Evolutionary conservation across 2,329 filamentous ascomycete genomes (phyloP).

Genomic region (Lasiodiplodia sp.): DNA sequence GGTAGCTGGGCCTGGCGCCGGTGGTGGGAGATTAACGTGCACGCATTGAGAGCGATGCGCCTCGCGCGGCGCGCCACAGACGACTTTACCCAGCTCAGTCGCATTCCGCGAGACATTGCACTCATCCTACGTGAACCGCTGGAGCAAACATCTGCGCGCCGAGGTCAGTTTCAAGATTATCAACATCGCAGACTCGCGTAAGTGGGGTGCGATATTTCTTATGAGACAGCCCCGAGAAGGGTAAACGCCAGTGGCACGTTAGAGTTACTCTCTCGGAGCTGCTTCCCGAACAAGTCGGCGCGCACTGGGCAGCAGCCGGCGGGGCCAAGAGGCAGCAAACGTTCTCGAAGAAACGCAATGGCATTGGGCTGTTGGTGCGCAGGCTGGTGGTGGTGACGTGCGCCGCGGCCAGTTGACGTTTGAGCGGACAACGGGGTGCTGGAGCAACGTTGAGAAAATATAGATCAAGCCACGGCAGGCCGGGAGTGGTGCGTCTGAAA

Average conservation of each 20-base stretch:
- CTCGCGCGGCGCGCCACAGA: slow-evolving; percentile 14
- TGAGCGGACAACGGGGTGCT: slow-evolving; percentile 8
- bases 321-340: not conserved
- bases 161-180: not conserved
- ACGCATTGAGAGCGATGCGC: slow-evolving; percentile 21
- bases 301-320: slow-evolving; percentile 18
- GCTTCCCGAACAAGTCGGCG: slow-evolving; percentile 2
- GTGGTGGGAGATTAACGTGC: slow-evolving; percentile 26
- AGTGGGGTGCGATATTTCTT: not conserved
- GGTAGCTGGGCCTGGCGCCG: slow-evolving; percentile 16
- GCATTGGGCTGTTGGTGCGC: not conserved
- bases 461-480: slow-evolving; percentile 13
- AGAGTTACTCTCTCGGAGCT: slow-evolving; percentile 18
- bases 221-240: not conserved
- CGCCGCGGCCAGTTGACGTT: slow-evolving; percentile 21
- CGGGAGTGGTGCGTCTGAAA: slow-evolving; percentile 25
- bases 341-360: slow-evolving; percentile 7
- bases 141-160: not conserved
- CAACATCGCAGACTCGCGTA: not conserved
- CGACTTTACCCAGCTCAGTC: not conserved
- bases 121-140: not conserved
- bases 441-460: slow-evolving; percentile 13
- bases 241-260: not conserved
- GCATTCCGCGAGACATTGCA: not conserved
- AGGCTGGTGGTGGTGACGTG: slow-evolving; percentile 15